Percentiles rank a stretch among this genome's conserved stretches.
Conservation (phyloP, 78 protist genomes). For the Neovahlkampfia damariscottae region DNA sequence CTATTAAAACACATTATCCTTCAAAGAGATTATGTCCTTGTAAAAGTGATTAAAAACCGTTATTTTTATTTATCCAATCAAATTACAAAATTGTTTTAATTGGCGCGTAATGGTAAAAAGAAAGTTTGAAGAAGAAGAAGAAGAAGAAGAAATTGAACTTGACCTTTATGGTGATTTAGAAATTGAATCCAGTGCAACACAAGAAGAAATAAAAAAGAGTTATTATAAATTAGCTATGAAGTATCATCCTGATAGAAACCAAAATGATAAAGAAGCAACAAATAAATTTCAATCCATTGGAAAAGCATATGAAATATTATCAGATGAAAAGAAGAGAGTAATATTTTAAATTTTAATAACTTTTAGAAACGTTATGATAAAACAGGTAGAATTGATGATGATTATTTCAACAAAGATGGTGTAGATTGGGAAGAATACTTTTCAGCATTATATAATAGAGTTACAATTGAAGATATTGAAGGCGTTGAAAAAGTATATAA, state of each 20-base stretch:
- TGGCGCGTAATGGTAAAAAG: too few species aligned
- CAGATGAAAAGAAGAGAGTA: conserved; percentile 24
- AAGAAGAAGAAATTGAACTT: background rate
- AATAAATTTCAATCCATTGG: conserved; percentile 28
- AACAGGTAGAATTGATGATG: conserved; percentile 16
- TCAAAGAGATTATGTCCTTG: too few species aligned
- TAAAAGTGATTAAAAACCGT: too few species aligned
- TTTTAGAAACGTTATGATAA: conserved; percentile 34
- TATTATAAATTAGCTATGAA: conserved; percentile 21
- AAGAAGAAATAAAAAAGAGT: conserved; percentile 18
- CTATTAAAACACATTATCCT: too few species aligned
- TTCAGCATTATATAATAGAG: background rate
- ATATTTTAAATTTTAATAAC: too few species aligned
- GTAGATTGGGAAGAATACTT: conserved; percentile 3
- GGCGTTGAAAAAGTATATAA: background rate
- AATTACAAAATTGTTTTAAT: too few species aligned
- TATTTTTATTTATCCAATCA: too few species aligned
- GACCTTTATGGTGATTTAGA: conserved; percentile 4
- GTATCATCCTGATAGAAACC: conserved; percentile 48
- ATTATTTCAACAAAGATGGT: background rate
- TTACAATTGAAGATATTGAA: background rate
- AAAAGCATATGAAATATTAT: conserved; percentile 43
- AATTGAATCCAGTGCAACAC: background rate
- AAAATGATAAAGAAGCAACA: conserved; percentile 33
- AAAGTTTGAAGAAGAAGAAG: too few species aligned